Evolutionary conservation across 352 stramenopile species (phyloP), one percentile per base, ranked within the genome.

Genomic region (Phytophthora sansomeana): DNA sequence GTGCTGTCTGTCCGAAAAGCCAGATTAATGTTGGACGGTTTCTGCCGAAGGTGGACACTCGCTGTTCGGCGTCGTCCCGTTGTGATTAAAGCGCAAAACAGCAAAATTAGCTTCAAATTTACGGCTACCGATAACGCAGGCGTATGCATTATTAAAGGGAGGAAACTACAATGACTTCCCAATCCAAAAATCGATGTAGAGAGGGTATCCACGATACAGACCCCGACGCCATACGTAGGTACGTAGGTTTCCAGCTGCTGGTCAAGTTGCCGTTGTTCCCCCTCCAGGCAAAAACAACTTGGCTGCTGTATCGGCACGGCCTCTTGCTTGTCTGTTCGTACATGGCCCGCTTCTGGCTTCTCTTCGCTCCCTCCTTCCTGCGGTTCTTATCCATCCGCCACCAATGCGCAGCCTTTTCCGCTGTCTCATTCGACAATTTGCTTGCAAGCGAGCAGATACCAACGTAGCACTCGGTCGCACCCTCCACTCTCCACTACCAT

Each of bases 361-460:
- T 32, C 48, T 56, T 49, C 53, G 54, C 3, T 30, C 54, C 47
- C 24, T 16, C 53, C 36, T 54, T 66, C 53, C 43, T 62, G 43
- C 29, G 16, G 61, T 32, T 69, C 56, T 72, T 72, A 67, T 72
- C 56, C 42, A 42, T 21, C 28, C 11, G 24, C 21, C 14, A 42
- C n/a, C n/a, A n/a, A n/a, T 26, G 32, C 7, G 30, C 24, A 57
- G 43, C 36, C 50, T 57, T 58, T 56, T 58, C 47, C 30, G 54
- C 51, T 51, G 21, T 55, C 30, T 39, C 65, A 73, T 60, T 71
- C 64, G 36, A 48, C 59, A 69, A 65, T 69, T 67, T 71, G 53
- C 49, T 65, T 58, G 19, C 17, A 29, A 35, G 16, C 64, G 55
- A 70, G 69, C 48, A 69, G 58, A 73, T 65, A 73, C 58, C 61